Conservation (phyloP, 345 rosid species). For the Turnera subulata region DNA sequence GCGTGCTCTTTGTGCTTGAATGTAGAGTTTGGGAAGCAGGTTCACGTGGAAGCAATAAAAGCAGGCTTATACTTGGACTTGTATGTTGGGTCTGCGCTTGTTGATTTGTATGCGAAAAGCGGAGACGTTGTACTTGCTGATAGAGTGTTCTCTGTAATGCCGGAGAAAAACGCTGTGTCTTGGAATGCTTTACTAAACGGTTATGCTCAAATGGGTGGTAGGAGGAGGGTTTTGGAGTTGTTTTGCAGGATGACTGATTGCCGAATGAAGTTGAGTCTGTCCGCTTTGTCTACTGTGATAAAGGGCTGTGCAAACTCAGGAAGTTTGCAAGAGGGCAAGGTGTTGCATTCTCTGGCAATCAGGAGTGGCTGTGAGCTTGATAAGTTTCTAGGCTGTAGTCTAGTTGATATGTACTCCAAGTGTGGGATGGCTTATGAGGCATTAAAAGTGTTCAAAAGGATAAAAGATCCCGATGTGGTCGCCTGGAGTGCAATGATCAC, state of each 20-base stretch:
- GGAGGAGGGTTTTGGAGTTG: conserved; percentile 25
- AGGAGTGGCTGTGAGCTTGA: conserved; percentile 35
- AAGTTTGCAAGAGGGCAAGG: conserved; percentile 30
- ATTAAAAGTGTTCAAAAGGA: conserved; percentile 29
- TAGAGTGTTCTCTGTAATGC: conserved; percentile 30
- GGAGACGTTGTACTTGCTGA: conserved; percentile 37
- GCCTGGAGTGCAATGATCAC: conserved; percentile 43
- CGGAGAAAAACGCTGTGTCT: conserved; percentile 34
- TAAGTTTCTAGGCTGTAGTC: conserved; percentile 36
- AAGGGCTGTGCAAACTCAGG: conserved; percentile 34
- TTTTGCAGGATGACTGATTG: conserved; percentile 32
- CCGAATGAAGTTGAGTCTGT: conserved; percentile 31
- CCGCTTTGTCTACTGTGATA: conserved; percentile 34
- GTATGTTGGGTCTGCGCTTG: conserved; percentile 44
- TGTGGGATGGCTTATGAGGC: conserved; percentile 37
- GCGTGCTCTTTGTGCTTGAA: conserved; percentile 38
- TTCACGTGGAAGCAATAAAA: conserved; percentile 40
- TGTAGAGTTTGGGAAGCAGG: conserved; percentile 31
- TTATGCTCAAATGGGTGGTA: conserved; percentile 32
- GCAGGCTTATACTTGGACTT: conserved; percentile 29
- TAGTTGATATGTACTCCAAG: conserved; percentile 49
- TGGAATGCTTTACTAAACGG: conserved; percentile 48
- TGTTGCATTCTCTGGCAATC: conserved; percentile 37
- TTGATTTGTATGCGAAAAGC: conserved; percentile 43
- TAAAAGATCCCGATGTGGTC: conserved; percentile 35